Evolutionary conservation across 2,329 filamentous ascomycete genomes (phyloP).

Genomic region (Fusarium hostae): DNA sequence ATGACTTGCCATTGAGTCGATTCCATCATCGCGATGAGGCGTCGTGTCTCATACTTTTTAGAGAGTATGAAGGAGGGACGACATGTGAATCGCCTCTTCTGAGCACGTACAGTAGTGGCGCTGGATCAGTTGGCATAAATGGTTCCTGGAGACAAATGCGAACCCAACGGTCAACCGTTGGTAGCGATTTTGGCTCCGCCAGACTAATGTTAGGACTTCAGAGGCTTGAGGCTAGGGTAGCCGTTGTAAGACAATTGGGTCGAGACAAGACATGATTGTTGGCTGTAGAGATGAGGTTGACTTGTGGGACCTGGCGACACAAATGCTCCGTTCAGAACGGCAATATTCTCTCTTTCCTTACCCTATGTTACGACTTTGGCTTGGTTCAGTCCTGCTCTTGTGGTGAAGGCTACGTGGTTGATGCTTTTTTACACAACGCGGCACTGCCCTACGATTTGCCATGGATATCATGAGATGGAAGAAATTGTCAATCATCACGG

Average conservation of each 20-base stretch:
- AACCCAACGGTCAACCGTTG: slow-evolving; percentile 40
- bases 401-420: background rate
- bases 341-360: slow-evolving; percentile 1
- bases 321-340: background rate
- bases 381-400: background rate
- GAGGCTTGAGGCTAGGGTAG: slow-evolving; percentile 4
- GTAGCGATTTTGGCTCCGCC: slow-evolving; percentile 23
- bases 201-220: slow-evolving; percentile 13
- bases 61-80: slow-evolving; percentile 7
- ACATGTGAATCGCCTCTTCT: slow-evolving; percentile 17
- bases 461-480: background rate
- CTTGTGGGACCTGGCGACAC: background rate
- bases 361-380: background rate
- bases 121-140: slow-evolving; percentile 15
- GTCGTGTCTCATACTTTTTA: slow-evolving; percentile 11
- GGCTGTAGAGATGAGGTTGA: slow-evolving; percentile 10
- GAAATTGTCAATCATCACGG: background rate
- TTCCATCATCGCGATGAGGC: slow-evolving; percentile 24
- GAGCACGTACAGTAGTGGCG: background rate
- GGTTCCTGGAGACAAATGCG: slow-evolving; percentile 21
- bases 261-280: slow-evolving; percentile 22
- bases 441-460: background rate
- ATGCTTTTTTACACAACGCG: background rate
- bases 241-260: slow-evolving; percentile 19
- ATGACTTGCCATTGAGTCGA: slow-evolving; percentile 36